Base-by-base conservation (phyloP, 129 eudicot species). In the Gnaphalium uliginosum region DNA sequence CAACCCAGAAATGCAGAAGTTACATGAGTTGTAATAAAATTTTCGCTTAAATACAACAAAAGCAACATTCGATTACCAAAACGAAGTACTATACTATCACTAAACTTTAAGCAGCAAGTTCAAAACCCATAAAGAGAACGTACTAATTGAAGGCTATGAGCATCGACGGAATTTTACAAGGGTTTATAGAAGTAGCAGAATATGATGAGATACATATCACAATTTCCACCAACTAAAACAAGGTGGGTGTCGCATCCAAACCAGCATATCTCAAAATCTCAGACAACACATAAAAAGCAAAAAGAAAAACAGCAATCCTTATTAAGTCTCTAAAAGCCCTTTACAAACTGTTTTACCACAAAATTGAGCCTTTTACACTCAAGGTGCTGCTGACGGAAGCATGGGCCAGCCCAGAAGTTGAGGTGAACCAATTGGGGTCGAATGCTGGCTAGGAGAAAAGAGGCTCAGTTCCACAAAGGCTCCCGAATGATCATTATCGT, bases 391-490 rank as follows among this genome's bases (percentile, higher is more conserved):
- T 64, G 79, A 57, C 2, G 81, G 59, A 11, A 83, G 75, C 94
- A 82, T 89, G 18, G 90, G 88, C 95, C 90, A 86, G 75, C 96
- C 91, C 41, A 69, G 73, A 61, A 76, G 80, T 59, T 68, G 84
- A 59, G 96, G 89, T 0, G 96, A 86, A 46, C 88, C 86, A 3
- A 84, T 78, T 27, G 91, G 91, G 51, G 82, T 58, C 23, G 85
- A 85, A 56, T 83, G 81, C 81, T 66, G 88, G 65, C 85, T 82
- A 58, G 85, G 85, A 64, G 86, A 78, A 68, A 84, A 86, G 8
- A 86, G 85, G 84, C 96, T 89, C 71, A 86, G 81, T 76, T 89
- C 96, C 88, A 89, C 96, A 82, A 77, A 89, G 37, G 68, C 68
- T 26, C 79, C 76, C n/a, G 83, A 71, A 14, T 82, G 39, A 79